Percentiles rank a stretch among this genome's conserved stretches.
Conservation (phyloP, 2,329 filamentous ascomycete species). For the Colletotrichum noveboracense region DNA sequence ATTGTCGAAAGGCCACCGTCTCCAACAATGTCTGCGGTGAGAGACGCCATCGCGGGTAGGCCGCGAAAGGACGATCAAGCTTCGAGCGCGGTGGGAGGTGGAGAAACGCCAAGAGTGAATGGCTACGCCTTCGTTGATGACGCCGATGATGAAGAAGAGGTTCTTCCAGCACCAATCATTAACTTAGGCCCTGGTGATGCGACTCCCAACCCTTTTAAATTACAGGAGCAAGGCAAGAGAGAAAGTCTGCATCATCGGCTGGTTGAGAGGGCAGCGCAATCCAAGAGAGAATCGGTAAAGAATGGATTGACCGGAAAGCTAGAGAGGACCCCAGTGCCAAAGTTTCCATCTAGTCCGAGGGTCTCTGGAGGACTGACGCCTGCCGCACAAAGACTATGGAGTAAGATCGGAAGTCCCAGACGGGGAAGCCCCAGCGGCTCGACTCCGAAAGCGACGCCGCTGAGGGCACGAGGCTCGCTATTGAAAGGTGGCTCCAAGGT, state of each 20-base stretch:
- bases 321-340: conserved; percentile 68
- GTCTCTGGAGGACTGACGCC: conserved; percentile 69
- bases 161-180: conserved; percentile 44
- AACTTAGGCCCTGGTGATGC: conserved; percentile 64
- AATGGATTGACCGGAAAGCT: conserved; percentile 65
- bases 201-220: conserved; percentile 80
- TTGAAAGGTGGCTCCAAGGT: conserved; percentile 32
- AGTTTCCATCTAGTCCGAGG: conserved; percentile 70
- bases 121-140: conserved; percentile 96
- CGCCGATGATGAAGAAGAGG: conserved; percentile 60
- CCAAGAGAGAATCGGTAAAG: conserved; percentile 67
- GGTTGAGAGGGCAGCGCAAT: conserved; percentile 80
- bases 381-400: conserved; percentile 73
- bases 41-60: conserved; percentile 81
- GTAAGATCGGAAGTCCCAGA: conserved; percentile 56
- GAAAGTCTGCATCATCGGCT: conserved; percentile 86
- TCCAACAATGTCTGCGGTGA: conserved; percentile 83
- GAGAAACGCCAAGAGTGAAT: conserved; percentile 88
- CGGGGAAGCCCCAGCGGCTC: conserved; percentile 38
- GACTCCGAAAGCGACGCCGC: conserved; percentile 41
- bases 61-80: conserved; percentile 68
- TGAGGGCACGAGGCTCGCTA: conserved; percentile 43
- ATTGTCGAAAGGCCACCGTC: conserved; percentile 63
- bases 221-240: conserved; percentile 75
- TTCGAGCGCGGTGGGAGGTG: conserved; percentile 59